Evolutionary conservation across 768 basidiomycete species (phyloP).

Genomic region (Termitomyces sp.): DNA sequence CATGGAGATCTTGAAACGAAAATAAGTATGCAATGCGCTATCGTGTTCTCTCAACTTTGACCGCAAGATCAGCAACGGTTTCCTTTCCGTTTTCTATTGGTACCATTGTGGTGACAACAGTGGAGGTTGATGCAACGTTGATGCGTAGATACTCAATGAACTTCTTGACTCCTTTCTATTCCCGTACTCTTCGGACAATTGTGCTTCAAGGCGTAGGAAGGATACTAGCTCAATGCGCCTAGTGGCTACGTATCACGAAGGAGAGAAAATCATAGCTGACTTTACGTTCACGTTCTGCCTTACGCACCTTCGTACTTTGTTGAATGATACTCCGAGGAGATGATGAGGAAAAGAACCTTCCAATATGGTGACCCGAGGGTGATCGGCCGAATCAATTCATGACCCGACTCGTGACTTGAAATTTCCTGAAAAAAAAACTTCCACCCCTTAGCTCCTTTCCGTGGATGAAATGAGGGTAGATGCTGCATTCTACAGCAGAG

Average conservation of each 20-base stretch:
- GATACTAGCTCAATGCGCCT: background rate
- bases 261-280: background rate
- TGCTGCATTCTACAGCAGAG: background rate
- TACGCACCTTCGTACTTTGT: background rate
- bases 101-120: background rate
- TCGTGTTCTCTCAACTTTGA: background rate
- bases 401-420: background rate
- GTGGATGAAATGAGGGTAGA: background rate
- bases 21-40: background rate
- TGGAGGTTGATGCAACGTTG: background rate
- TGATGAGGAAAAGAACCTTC: background rate
- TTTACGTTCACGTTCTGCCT: background rate
- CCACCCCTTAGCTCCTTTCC: too few relatives aligned
- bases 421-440: background rate
- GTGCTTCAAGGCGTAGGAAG: background rate
- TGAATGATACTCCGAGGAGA: slow-evolving; percentile 1
- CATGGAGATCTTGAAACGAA: background rate
- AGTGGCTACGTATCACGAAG: background rate
- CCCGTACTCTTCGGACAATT: background rate
- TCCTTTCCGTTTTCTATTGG: background rate
- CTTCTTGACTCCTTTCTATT: background rate
- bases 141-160: background rate
- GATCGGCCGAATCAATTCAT: slow-evolving; percentile 1
- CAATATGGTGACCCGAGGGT: background rate
- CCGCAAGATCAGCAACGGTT: background rate